phyloP scores from a whole-genome alignment of 2,329 filamentous ascomycete species.

The Claviceps africana region DNA sequence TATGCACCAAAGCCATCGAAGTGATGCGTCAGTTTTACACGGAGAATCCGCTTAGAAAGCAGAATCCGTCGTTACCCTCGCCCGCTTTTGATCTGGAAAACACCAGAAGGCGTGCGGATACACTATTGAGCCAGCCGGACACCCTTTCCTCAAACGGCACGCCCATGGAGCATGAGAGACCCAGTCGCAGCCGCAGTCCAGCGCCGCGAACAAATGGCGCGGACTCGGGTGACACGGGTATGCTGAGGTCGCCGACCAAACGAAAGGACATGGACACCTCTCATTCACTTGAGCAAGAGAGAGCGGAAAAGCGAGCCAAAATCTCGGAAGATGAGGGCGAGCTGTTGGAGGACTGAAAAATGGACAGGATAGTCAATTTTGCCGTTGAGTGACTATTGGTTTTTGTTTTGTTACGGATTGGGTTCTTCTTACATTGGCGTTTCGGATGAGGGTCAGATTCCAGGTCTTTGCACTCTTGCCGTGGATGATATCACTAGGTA shows the following conservation, averaged over 20 bases:
- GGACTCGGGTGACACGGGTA: constrained; percentile 11
- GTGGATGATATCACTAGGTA: background rate
- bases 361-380: background rate
- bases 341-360: constrained; percentile 22
- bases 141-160: constrained; percentile 35
- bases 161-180: constrained; percentile 31
- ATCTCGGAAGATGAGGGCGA: constrained; percentile 36
- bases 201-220: constrained; percentile 25
- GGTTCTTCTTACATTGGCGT: background rate
- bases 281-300: constrained; percentile 17
- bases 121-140: constrained; percentile 26
- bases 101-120: constrained; percentile 36
- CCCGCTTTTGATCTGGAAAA: constrained; percentile 43
- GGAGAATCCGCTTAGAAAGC: constrained; percentile 48
- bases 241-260: constrained; percentile 25
- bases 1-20: constrained; percentile 60
- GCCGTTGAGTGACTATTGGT: background rate
- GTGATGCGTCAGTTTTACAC: constrained; percentile 57
- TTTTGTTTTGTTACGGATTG: background rate
- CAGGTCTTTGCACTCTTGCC: background rate
- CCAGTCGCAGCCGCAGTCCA: constrained; percentile 38
- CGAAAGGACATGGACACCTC: constrained; percentile 27
- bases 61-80: constrained; percentile 38
- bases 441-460: background rate
- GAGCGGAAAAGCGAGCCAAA: constrained; percentile 29